These are phyloP conservation scores for Haematococcus sp. DNA, from an alignment of 139 green algal species.

Conservation along the genomic window DNA sequence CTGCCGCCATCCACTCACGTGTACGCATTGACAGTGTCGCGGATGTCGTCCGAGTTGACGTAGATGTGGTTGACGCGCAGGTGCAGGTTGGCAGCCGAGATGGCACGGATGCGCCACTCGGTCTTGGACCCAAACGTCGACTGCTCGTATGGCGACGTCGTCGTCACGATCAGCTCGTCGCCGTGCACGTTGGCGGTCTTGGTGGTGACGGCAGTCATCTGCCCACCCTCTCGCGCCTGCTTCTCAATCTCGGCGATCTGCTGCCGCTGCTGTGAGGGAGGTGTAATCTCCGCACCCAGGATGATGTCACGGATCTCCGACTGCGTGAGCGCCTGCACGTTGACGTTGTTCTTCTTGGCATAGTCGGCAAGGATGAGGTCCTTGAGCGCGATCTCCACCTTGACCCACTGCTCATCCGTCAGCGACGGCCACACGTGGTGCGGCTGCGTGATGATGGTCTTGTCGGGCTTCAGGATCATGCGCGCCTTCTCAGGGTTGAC, in stretches of 20 bases:
- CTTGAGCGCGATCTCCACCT: constrained; percentile 94
- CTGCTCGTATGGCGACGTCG: constrained; percentile 95
- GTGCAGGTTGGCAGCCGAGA: constrained; percentile 96
- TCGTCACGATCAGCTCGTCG: constrained; percentile 97
- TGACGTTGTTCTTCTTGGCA: constrained; percentile 99
- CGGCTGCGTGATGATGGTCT: constrained; percentile 91
- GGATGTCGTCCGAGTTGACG: constrained; percentile 95
- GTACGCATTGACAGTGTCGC: constrained; percentile 79
- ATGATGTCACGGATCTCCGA: constrained; percentile 99
- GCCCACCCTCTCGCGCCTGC: constrained; percentile 79
- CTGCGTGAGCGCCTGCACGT: constrained; percentile 81
- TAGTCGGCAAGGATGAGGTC: constrained; percentile 99
- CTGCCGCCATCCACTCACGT: too few species aligned
- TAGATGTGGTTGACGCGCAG: constrained; percentile 99
- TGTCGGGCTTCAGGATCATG: constrained; percentile 96
- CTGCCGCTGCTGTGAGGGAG: constrained; percentile 93
- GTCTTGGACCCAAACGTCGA: constrained; percentile 92
- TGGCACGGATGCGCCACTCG: constrained; percentile 97
- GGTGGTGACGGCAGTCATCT: constrained; percentile 94
- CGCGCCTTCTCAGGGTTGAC: constrained; percentile 98
- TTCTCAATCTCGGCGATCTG: constrained; percentile 99
- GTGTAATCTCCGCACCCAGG: constrained; percentile 97
- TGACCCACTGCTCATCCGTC: constrained; percentile 99
- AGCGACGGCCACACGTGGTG: constrained; percentile 99
- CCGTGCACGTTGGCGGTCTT: constrained; percentile 95